Evolutionary conservation across 345 rosid genomes (phyloP).

Genomic region (Brassica rapa): DNA sequence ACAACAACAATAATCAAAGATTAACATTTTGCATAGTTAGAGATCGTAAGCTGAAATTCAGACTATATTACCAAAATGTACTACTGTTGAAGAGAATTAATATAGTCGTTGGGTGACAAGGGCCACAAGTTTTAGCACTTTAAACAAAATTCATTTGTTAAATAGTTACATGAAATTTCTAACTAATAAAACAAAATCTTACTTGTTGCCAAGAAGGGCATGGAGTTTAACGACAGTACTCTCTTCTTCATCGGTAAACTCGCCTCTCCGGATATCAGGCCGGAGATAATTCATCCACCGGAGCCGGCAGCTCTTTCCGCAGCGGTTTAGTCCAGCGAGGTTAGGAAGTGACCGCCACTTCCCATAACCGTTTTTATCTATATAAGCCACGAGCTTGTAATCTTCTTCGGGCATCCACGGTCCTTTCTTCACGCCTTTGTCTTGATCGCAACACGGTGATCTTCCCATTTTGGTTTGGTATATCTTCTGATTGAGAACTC

Average conservation of each 20-base stretch:
- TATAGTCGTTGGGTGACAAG: background rate
- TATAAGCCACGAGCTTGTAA: constrained; percentile 53
- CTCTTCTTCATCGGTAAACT: constrained; percentile 76
- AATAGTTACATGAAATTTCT: background rate
- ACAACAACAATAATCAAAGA: background rate
- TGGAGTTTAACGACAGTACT: constrained; percentile 65
- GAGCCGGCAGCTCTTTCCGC: constrained; percentile 89
- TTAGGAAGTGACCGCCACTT: constrained; percentile 77
- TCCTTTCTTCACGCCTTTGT: constrained; percentile 62
- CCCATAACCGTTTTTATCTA: constrained; percentile 56
- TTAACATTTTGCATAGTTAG: background rate
- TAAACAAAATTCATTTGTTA: background rate
- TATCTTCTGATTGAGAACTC: constrained; percentile 1
- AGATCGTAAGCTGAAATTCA: background rate
- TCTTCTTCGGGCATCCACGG: constrained; percentile 87
- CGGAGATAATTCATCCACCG: constrained; percentile 91
- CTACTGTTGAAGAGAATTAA: background rate
- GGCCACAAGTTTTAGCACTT: background rate
- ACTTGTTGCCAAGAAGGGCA: constrained; percentile 82
- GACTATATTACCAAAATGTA: background rate
- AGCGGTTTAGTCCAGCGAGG: constrained; percentile 76
- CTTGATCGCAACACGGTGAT: constrained; percentile 53
- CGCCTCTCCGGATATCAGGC: constrained; percentile 85
- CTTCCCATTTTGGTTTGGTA: constrained; percentile 46
- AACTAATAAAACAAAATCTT: constrained; percentile 4